phyloP scores from a whole-genome alignment of 2,329 filamentous ascomycete species.

The Hypoxylon sp. region DNA sequence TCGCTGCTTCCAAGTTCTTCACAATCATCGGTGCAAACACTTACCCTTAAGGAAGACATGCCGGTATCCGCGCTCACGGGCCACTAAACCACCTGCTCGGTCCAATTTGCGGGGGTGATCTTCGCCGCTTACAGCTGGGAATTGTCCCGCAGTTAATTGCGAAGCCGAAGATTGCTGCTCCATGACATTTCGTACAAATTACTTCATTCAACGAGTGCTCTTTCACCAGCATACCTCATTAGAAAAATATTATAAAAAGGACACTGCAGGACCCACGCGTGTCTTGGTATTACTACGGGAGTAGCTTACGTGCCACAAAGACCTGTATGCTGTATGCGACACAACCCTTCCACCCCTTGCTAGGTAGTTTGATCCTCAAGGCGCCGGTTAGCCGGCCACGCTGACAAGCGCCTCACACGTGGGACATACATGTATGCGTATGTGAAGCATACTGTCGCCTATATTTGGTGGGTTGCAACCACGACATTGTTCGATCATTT shows the following conservation, averaged over 20 bases:
- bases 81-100: constrained; percentile 8
- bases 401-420: constrained; percentile 32
- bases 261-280: background rate
- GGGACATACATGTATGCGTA: constrained; percentile 23
- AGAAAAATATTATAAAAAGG: constrained; percentile 5
- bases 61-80: constrained; percentile 19
- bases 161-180: background rate
- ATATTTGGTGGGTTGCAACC: constrained; percentile 20
- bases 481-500: constrained; percentile 5
- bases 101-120: constrained; percentile 14
- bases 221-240: background rate
- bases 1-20: background rate
- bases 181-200: background rate
- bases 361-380: constrained; percentile 20
- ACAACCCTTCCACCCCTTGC: constrained; percentile 14
- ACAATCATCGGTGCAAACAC: background rate
- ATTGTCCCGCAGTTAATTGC: background rate
- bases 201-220: background rate
- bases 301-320: constrained; percentile 8
- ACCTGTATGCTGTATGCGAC: constrained; percentile 15
- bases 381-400: constrained; percentile 21
- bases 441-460: constrained; percentile 6
- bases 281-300: background rate
- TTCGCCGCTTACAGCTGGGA: constrained; percentile 4
- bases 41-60: constrained; percentile 7